A percentile compares a stretch with the other conserved stretches of the same genome.
Conservation (phyloP, 768 basidiomycete species). For the Phaeolepiota aurea region DNA sequence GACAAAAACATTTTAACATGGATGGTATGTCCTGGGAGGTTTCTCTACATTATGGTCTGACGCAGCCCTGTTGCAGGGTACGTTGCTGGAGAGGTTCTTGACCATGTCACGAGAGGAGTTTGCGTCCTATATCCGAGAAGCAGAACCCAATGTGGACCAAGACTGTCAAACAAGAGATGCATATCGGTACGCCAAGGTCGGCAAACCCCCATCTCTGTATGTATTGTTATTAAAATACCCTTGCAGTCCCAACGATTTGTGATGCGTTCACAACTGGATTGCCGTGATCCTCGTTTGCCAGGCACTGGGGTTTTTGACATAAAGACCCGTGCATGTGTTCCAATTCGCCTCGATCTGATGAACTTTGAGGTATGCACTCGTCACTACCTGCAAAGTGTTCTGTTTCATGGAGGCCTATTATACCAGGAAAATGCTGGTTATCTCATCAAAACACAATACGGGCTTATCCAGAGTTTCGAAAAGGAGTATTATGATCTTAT, state of each 20-base stretch:
- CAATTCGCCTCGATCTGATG: slow-evolving; percentile 76
- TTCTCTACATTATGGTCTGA: neutral
- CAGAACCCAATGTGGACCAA: slow-evolving; percentile 13
- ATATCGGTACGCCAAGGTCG: slow-evolving; percentile 81
- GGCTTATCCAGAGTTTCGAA: slow-evolving; percentile 76
- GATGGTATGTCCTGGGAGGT: slow-evolving; percentile 43
- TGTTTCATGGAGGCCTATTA: too few relatives aligned
- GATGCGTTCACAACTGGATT: slow-evolving; percentile 95
- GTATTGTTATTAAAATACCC: neutral
- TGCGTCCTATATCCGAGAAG: slow-evolving; percentile 34
- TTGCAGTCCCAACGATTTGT: slow-evolving; percentile 53
- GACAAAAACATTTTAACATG: slow-evolving; percentile 69
- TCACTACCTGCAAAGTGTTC: neutral
- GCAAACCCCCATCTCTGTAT: neutral
- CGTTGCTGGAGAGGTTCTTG: slow-evolving; percentile 81
- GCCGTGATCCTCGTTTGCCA: slow-evolving; percentile 70
- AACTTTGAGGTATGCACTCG: slow-evolving; percentile 73
- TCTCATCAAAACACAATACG: slow-evolving; percentile 54
- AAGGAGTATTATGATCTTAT: slow-evolving; percentile 92
- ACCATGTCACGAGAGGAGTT: slow-evolving; percentile 65
- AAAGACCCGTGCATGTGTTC: slow-evolving; percentile 85
- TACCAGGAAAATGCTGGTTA: slow-evolving; percentile 73
- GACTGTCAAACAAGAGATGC: slow-evolving; percentile 49
- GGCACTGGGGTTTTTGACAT: slow-evolving; percentile 93
- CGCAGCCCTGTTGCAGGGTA: slow-evolving; percentile 46